Base-by-base conservation (phyloP, 345 rosid genomes). In the Sisymbrium altissimum region DNA sequence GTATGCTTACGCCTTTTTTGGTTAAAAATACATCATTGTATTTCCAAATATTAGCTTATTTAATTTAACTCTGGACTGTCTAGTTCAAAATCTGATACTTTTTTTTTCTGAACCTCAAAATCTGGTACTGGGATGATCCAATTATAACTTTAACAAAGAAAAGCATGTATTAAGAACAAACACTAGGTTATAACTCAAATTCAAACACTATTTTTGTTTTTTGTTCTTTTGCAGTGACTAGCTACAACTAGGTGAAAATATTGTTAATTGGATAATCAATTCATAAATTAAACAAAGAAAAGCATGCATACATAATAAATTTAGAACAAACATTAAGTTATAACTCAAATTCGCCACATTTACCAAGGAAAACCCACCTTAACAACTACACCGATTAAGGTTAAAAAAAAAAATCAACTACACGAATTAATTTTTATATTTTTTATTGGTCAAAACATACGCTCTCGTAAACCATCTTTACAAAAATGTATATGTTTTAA, bases 1-100 rank as follows among this genome's bases (percentile, higher is more conserved):
- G 57, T 64, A 64, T 73, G 46, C 70, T 39, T 64, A 35, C 7
- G 32, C 27, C 60, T 36, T 46, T 30, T 43, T 21, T n/a, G 29
- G 25, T 74, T 5, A 25, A 43, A 33, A 45, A 48, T 58, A 17
- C 43, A 46, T 62, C 40, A 48, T 49, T 39, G 12, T 39, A 14
- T 57, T 41, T 56, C 45, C 30, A 58, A 44, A 23, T 15, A 58
- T 58, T 23, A 45, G 3, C 25, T 45, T 57, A 19, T 10, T 45
- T 35, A 32, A 46, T 8, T 48, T n/a, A n/a, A n/a, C n/a, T n/a
- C n/a, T n/a, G n/a, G 25, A 7, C 9, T 13, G 3, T 33, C 5
- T 48, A 19, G 32, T 65, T 32, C 1, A 30, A 32, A 45, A 64
- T 44, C 17, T 10, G 6, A 15, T 17, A 64, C 52, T n/a, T 41